Conservation (phyloP, 2,329 filamentous ascomycete genomes). For the Fusarium nisikadoi region DNA sequence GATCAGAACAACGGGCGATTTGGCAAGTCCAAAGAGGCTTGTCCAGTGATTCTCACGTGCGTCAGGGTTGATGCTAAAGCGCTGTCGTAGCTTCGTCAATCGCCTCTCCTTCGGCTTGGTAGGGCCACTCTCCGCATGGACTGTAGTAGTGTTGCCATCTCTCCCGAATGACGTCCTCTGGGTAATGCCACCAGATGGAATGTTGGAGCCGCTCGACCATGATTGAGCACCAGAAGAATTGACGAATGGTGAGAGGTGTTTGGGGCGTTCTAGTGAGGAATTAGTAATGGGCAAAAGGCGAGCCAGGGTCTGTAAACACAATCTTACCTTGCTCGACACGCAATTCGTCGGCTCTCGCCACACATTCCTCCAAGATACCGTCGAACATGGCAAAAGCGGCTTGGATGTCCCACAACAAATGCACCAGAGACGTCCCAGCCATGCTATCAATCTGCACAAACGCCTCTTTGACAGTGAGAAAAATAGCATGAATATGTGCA, state of each 20-base stretch:
- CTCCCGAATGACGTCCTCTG: neutral
- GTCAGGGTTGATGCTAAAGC: neutral
- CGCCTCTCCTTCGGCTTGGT: neutral
- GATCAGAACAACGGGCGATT: neutral
- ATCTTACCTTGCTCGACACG: neutral
- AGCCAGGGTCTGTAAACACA: accelerated
- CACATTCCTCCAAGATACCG: neutral
- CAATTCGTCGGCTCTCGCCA: neutral
- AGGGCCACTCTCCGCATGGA: accelerated
- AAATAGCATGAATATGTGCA: neutral
- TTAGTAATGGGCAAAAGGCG: neutral
- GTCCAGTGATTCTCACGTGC: neutral
- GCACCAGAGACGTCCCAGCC: neutral
- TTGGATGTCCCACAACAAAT: neutral
- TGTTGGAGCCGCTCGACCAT: neutral
- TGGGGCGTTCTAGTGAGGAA: neutral
- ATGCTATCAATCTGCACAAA: neutral
- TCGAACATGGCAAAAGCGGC: neutral
- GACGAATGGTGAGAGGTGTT: neutral
- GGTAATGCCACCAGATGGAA: neutral
- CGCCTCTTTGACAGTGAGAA: neutral
- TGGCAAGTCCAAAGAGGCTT: accelerated
- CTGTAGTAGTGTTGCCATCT: accelerated
- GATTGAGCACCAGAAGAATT: neutral
- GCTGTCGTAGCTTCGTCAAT: neutral